Evolutionary conservation across 495 filamentous ascomycete species (phyloP).

Genomic region (Cercophora scortea): DNA sequence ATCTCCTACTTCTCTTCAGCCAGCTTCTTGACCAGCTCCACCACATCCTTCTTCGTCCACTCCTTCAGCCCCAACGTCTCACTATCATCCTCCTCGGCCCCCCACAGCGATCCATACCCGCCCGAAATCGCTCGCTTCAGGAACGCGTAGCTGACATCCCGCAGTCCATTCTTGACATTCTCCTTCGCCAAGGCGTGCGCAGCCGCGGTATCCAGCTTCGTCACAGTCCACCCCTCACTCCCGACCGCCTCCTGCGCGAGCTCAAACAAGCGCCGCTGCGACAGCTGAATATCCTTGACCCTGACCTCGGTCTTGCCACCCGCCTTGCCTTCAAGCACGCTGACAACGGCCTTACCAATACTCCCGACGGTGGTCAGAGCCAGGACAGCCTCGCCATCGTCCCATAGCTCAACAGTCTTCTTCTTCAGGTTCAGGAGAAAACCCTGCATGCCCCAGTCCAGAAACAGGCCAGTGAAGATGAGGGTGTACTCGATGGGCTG

Average conservation of each 20-base stretch:
- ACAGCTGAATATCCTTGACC: slow-evolving; percentile 30
- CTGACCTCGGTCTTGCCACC: slow-evolving; percentile 38
- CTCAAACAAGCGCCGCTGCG: slow-evolving; percentile 33
- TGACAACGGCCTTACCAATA: slow-evolving; percentile 33
- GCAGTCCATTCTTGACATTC: background rate
- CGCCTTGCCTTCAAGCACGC: slow-evolving; percentile 29
- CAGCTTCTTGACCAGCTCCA: background rate
- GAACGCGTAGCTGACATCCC: background rate
- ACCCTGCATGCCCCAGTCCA: slow-evolving; percentile 28
- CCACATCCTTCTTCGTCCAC: slow-evolving; percentile 3
- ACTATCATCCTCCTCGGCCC: slow-evolving; percentile 4
- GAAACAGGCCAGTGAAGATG: slow-evolving; percentile 33
- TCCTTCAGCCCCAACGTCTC: slow-evolving; percentile 1
- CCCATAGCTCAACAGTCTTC: slow-evolving; percentile 29
- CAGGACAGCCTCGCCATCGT: slow-evolving; percentile 38
- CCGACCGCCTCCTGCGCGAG: slow-evolving; percentile 25
- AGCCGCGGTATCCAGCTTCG: background rate
- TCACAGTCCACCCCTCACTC: slow-evolving; percentile 21
- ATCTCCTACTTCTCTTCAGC: too few species aligned
- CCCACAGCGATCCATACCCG: slow-evolving; percentile 2
- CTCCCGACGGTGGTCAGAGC: slow-evolving; percentile 30
- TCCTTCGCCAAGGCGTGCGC: background rate
- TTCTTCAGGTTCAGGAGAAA: slow-evolving; percentile 27
- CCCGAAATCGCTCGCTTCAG: slow-evolving; percentile 2
- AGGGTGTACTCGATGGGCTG: slow-evolving; percentile 35